phyloP scores from a whole-genome alignment of 2,329 filamentous ascomycete species.

The Thermochaetoides dissita region DNA sequence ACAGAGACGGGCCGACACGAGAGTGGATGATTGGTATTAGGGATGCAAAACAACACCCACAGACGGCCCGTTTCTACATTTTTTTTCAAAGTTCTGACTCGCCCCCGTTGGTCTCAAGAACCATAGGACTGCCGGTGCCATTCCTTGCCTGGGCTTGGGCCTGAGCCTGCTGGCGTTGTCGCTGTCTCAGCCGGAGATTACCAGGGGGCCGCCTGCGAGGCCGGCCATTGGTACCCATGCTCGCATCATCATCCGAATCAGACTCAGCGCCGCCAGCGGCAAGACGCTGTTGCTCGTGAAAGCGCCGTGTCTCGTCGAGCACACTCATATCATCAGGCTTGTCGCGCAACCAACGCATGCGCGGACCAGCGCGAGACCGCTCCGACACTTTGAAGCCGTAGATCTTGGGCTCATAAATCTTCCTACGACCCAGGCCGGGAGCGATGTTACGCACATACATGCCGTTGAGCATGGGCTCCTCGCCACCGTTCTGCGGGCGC shows the following conservation, averaged over 20 bases:
- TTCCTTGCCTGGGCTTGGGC: constrained; percentile 34
- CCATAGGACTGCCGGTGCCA: constrained; percentile 37
- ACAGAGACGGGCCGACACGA: too few species aligned
- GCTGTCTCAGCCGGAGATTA: constrained; percentile 24
- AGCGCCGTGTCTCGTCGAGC: constrained; percentile 61
- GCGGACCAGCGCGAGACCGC: constrained; percentile 71
- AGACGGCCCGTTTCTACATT: too few species aligned
- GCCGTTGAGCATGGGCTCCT: constrained; percentile 58
- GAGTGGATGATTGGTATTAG: too few species aligned
- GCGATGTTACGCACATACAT: constrained; percentile 77
- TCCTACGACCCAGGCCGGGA: constrained; percentile 66
- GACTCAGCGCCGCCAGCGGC: constrained; percentile 36
- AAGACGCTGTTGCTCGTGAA: constrained; percentile 18
- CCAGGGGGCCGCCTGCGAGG: too few species aligned
- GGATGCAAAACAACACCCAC: too few species aligned
- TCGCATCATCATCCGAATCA: constrained; percentile 45
- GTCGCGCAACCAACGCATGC: constrained; percentile 92
- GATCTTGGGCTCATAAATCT: constrained; percentile 88
- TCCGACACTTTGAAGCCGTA: constrained; percentile 95
- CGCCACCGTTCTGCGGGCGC: constrained; percentile 23
- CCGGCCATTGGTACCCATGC: constrained; percentile 19
- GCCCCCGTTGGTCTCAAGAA: constrained; percentile 38
- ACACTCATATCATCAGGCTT: constrained; percentile 68
- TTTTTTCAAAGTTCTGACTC: constrained; percentile 38
- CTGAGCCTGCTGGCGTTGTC: constrained; percentile 7